Evolutionary conservation across 2,329 filamentous ascomycete species (phyloP).

Genomic region (Penicillium expansum): DNA sequence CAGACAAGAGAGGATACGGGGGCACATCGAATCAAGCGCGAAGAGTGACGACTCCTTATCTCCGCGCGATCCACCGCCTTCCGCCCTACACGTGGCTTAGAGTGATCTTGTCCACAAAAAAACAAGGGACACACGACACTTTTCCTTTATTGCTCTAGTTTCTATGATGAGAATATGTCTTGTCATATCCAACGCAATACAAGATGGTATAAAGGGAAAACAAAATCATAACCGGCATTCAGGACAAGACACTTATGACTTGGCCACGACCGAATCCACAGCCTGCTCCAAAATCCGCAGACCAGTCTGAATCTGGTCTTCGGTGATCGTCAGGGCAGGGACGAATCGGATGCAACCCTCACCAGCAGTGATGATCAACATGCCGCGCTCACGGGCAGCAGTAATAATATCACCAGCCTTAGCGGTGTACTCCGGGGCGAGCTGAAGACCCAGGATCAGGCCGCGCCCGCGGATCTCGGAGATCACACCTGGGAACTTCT

Average conservation of each 20-base stretch:
- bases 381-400: constrained; percentile 79
- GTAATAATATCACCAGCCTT: constrained; percentile 63
- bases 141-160: constrained; percentile 11
- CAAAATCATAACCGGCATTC: constrained; percentile 17
- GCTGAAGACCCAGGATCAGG: constrained; percentile 81
- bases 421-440: constrained; percentile 64
- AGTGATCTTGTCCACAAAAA: not conserved
- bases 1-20: not conserved
- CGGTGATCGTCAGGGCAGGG: constrained; percentile 76
- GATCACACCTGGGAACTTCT: constrained; percentile 68
- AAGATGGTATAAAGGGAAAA: constrained; percentile 21
- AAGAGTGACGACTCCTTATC: constrained; percentile 11
- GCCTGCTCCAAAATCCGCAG: constrained; percentile 71
- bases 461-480: constrained; percentile 78
- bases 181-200: constrained; percentile 9
- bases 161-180: constrained; percentile 6
- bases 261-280: constrained; percentile 54
- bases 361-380: constrained; percentile 89
- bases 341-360: constrained; percentile 91
- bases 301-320: constrained; percentile 75
- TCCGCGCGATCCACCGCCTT: constrained; percentile 7
- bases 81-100: not conserved
- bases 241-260: constrained; percentile 25
- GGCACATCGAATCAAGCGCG: not conserved
- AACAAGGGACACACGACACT: not conserved